Conservation (phyloP, 2,329 filamentous ascomycete genomes). For the Cordyceps farinosa region DNA sequence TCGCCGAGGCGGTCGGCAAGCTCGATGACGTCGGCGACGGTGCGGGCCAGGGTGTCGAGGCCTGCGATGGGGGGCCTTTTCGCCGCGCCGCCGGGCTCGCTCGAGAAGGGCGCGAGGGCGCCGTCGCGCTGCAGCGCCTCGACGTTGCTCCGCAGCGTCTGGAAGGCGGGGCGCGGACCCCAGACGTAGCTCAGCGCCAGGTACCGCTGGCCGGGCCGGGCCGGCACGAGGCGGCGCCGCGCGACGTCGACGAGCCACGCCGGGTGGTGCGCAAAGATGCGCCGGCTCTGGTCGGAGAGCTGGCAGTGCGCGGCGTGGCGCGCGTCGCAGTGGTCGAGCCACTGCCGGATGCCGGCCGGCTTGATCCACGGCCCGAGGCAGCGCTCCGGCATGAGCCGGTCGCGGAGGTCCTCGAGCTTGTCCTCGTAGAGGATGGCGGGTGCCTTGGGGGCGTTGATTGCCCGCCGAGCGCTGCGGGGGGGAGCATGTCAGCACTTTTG, state of each 20-base stretch:
- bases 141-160: constrained; percentile 9
- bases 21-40: constrained; percentile 19
- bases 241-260: constrained; percentile 12
- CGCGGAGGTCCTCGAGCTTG: constrained; percentile 16
- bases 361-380: constrained; percentile 16
- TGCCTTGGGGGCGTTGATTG: neutral
- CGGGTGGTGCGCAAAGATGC: constrained; percentile 11
- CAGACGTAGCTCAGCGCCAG: constrained; percentile 24
- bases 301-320: constrained; percentile 4
- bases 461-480: neutral
- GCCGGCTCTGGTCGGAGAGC: neutral
- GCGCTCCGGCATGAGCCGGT: constrained; percentile 14
- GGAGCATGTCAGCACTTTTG: neutral
- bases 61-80: neutral
- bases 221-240: constrained; percentile 6
- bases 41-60: constrained; percentile 1
- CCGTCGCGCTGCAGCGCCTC: constrained; percentile 7
- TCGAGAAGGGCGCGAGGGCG: neutral
- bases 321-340: constrained; percentile 15
- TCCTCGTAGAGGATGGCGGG: constrained; percentile 11
- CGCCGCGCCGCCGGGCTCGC: neutral
- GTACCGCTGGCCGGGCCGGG: constrained; percentile 16
- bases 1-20: constrained; percentile 18
- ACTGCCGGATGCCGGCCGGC: constrained; percentile 3
- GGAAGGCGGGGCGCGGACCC: constrained; percentile 17